Conservation (phyloP, 164 flowering plant species). For the Paratinospora sagittata region DNA sequence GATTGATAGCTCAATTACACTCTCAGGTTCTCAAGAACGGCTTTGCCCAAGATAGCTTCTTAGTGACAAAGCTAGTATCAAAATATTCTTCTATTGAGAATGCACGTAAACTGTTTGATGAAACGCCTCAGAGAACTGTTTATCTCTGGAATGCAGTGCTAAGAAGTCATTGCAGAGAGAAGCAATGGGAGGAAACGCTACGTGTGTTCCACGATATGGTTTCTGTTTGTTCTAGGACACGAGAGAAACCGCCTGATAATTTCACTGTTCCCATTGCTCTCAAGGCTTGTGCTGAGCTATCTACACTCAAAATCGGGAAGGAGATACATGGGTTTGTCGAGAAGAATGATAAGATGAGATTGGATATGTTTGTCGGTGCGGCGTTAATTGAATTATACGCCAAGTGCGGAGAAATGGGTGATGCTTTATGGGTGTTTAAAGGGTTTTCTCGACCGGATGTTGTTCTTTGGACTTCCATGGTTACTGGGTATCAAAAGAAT, state of each 20-base stretch:
- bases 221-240: not conserved
- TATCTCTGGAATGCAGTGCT: constrained; percentile 41
- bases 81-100: constrained; percentile 16
- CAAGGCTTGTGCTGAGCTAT: constrained; percentile 46
- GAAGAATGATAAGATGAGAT: constrained; percentile 24
- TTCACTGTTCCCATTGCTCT: constrained; percentile 36
- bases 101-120: constrained; percentile 53
- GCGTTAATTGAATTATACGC: constrained; percentile 48
- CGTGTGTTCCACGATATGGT: constrained; percentile 30
- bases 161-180: constrained; percentile 32
- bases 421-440: constrained; percentile 39
- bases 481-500: constrained; percentile 52
- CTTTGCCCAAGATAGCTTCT: constrained; percentile 24
- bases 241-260: constrained; percentile 27
- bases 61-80: constrained; percentile 33
- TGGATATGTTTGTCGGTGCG: constrained; percentile 49
- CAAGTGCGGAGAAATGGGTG: constrained; percentile 42
- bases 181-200: constrained; percentile 32
- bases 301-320: constrained; percentile 26
- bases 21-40: constrained; percentile 34
- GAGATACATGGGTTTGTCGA: constrained; percentile 41
- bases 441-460: constrained; percentile 41
- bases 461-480: constrained; percentile 57
- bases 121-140: constrained; percentile 40
- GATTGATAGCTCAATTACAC: constrained; percentile 34